These are phyloP conservation scores for Mycena sanguinolenta DNA, from an alignment of 768 basidiomycete genomes.

Conservation along the genomic window DNA sequence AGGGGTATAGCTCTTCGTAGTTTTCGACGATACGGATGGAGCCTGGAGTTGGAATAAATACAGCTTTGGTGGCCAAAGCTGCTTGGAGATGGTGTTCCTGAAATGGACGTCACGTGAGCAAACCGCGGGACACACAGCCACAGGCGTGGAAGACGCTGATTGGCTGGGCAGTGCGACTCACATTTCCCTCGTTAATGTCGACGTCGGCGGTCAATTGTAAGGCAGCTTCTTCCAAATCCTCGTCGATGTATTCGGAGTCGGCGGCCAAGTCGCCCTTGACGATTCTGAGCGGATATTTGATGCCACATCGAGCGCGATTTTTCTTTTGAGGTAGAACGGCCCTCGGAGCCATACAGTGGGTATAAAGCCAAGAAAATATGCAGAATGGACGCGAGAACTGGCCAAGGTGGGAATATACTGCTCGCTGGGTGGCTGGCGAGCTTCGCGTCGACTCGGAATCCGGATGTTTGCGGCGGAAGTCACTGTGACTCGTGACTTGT, in stretches of 20 bases:
- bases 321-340: slow-evolving; percentile 35
- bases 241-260: slow-evolving; percentile 33
- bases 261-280: slow-evolving; percentile 26
- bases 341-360: slow-evolving; percentile 31
- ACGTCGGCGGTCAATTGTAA: slow-evolving; percentile 27
- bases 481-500: neutral
- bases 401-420: neutral
- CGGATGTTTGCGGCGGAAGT: slow-evolving; percentile 2
- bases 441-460: slow-evolving; percentile 6
- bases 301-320: slow-evolving; percentile 33
- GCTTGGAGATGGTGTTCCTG: slow-evolving; percentile 71
- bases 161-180: slow-evolving; percentile 19
- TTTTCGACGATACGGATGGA: slow-evolving; percentile 84
- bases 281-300: slow-evolving; percentile 37
- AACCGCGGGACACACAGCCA: slow-evolving; percentile 67
- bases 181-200: slow-evolving; percentile 29
- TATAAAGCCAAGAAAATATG: neutral
- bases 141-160: slow-evolving; percentile 36
- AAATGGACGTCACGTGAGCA: slow-evolving; percentile 54
- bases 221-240: slow-evolving; percentile 17
- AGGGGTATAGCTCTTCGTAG: slow-evolving; percentile 82
- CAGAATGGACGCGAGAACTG: neutral
- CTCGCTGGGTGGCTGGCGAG: slow-evolving; percentile 11
- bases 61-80: slow-evolving; percentile 64
- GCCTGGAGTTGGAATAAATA: slow-evolving; percentile 94